Evolutionary conservation across 257 asterid genomes (phyloP), one percentile per base, ranked within the genome.

Genomic region (Fraxinus americana): DNA sequence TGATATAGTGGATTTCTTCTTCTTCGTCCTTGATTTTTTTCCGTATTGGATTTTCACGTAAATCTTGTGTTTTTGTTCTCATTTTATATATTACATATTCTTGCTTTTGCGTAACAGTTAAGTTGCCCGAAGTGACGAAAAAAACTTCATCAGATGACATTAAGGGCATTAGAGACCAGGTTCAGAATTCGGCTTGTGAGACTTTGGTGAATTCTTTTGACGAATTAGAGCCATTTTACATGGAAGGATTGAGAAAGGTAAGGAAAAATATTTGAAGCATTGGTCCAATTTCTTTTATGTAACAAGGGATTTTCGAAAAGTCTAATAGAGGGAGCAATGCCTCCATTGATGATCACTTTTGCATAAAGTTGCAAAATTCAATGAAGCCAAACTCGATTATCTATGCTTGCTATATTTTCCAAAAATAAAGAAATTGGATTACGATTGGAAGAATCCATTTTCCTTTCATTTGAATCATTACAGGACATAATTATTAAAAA

Each of bases 221-320:
- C 43, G 12, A 38, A 38, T 7, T 36, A 36, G 41, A 35, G 7
- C 7, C 82, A 4, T 83, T 86, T 87, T 90, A 90, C 48, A 41
- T 86, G 11, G 87, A 83, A 2, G 80, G 54, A 11, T 84, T 25
- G 67, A 82, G 70, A 72, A 74, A 72, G 74, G 72, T 69, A 17
- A 72, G 52, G 29, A 80, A 80, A 10, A 87, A 80, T 2, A 75
- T 87, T 5, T 90, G 89, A 89, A 86, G 90, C 82, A 75, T 89
- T 36, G 96, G 96, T 7, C 93, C 96, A 4, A 86, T 86, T 5
- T 87, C 88, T 32, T 2, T 38, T 84, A 14, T 75, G 80, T 38
- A 86, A 81, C 75, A 75, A 61, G 54, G 72, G 72, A 1, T 6
- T 29, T 6, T 63, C 8, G 85, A 79, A 38, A 75, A 77, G 23